Percentiles rank a stretch among this genome's conserved stretches.
Evolutionary conservation across 2,329 filamentous ascomycete genomes (phyloP).

Genomic region (Ploettnerulaceae sp.): DNA sequence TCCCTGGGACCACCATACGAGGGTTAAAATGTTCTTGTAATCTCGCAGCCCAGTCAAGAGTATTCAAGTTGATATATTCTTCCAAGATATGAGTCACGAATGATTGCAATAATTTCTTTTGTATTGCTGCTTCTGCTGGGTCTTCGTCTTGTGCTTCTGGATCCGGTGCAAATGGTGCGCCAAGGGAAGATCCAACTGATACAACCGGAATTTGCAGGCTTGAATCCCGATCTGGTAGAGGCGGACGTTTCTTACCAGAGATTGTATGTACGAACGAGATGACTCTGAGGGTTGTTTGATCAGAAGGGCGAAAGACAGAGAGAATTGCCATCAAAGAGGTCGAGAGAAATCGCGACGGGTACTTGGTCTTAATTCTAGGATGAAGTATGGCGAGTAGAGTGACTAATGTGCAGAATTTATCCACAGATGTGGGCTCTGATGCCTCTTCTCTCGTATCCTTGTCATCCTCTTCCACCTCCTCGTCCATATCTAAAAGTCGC

Average conservation of each 20-base stretch:
- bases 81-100: slow-evolving; percentile 77
- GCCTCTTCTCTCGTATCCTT: slow-evolving; percentile 4
- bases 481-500: slow-evolving; percentile 43
- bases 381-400: slow-evolving; percentile 70
- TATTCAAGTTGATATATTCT: slow-evolving; percentile 61
- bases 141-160: slow-evolving; percentile 53
- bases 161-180: slow-evolving; percentile 52
- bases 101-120: slow-evolving; percentile 62
- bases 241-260: slow-evolving; percentile 60
- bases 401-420: slow-evolving; percentile 64
- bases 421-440: slow-evolving; percentile 24
- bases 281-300: slow-evolving; percentile 64
- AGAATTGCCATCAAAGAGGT: slow-evolving; percentile 70
- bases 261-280: slow-evolving; percentile 67
- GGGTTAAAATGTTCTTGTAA: slow-evolving; percentile 66
- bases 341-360: slow-evolving; percentile 73
- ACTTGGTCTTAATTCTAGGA: slow-evolving; percentile 68
- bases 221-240: slow-evolving; percentile 54
- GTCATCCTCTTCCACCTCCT: slow-evolving; percentile 6
- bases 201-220: slow-evolving; percentile 49
- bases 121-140: slow-evolving; percentile 55
- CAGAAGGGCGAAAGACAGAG: slow-evolving; percentile 57
- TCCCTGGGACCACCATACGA: slow-evolving; percentile 56
- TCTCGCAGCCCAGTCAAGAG: slow-evolving; percentile 57
- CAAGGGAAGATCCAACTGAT: slow-evolving; percentile 45